A percentile compares a stretch with the other conserved stretches of the same genome.
Evolutionary conservation across 495 filamentous ascomycete species (phyloP).

Genomic region (Aspergillus heteromorphus): DNA sequence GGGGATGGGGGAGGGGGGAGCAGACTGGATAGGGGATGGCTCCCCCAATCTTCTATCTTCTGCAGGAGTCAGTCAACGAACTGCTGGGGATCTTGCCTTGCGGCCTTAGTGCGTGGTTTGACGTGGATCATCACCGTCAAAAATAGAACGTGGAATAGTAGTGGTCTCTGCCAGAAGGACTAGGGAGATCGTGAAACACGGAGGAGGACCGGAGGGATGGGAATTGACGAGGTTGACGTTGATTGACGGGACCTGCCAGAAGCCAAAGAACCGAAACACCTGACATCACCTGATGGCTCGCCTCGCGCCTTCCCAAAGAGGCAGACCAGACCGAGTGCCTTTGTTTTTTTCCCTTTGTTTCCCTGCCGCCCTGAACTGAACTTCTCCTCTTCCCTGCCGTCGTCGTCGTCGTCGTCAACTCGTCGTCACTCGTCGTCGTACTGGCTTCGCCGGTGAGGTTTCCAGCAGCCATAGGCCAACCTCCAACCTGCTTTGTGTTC

Average conservation of each 20-base stretch:
- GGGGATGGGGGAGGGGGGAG: too few relatives aligned
- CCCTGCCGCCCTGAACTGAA: too few relatives aligned
- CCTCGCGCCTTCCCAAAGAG: background rate
- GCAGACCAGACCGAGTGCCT: background rate
- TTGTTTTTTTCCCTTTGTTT: too few relatives aligned
- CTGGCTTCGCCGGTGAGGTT: too few relatives aligned
- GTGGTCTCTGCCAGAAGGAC: background rate
- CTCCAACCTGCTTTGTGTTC: too few relatives aligned
- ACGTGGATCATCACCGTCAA: background rate
- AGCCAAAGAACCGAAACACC: background rate
- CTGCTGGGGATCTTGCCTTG: too few relatives aligned
- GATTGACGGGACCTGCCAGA: background rate
- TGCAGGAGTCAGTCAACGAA: background rate
- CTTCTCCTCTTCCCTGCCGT: too few relatives aligned
- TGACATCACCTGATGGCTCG: background rate
- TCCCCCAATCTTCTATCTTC: too few relatives aligned
- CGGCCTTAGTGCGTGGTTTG: background rate
- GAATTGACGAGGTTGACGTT: background rate
- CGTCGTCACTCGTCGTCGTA: too few relatives aligned
- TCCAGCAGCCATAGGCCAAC: too few relatives aligned
- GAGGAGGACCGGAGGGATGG: background rate
- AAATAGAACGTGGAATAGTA: background rate
- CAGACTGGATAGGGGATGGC: background rate
- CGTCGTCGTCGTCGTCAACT: too few relatives aligned
- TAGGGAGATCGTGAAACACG: background rate